Evolutionary conservation across 148 eudicot species (phyloP).

Genomic region (Fagopyrum esculentum): DNA sequence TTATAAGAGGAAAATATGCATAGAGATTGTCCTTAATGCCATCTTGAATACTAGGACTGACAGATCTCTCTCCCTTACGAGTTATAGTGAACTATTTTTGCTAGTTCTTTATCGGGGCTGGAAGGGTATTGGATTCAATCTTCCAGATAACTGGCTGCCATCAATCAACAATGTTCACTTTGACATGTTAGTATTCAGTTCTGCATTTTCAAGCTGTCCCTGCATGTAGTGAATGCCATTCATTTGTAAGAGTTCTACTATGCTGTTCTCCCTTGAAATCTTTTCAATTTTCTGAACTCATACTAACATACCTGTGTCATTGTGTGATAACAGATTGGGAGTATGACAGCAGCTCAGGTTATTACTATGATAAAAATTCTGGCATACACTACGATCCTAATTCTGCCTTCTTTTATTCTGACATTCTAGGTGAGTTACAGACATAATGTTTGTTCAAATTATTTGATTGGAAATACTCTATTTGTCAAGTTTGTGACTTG

Average conservation of each 20-base stretch:
- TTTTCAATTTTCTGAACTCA: background rate
- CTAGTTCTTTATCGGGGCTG: background rate
- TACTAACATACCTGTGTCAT: background rate
- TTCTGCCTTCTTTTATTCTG: slow-evolving; percentile 90
- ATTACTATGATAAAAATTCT: slow-evolving; percentile 54
- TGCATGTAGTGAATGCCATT: background rate
- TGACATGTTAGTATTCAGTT: background rate
- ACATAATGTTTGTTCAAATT: background rate
- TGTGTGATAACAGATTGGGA: slow-evolving; percentile 67
- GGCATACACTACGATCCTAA: slow-evolving; percentile 82
- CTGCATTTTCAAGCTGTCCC: background rate
- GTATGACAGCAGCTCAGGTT: slow-evolving; percentile 64
- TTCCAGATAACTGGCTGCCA: background rate
- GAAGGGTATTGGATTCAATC: background rate
- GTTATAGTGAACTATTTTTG: background rate
- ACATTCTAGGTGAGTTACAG: slow-evolving; percentile 59
- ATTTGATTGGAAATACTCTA: background rate
- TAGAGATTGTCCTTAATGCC: too few relatives aligned
- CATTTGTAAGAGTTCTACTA: background rate
- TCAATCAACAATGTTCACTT: background rate
- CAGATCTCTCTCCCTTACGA: too few relatives aligned
- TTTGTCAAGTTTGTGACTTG: background rate
- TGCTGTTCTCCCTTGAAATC: background rate
- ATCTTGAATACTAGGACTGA: too few relatives aligned
- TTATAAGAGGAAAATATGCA: too few relatives aligned